A percentile compares a stretch with the other conserved stretches of the same genome.
Conservation (phyloP, 2,329 filamentous ascomycete species). For the Pseudonectria foliicola region DNA sequence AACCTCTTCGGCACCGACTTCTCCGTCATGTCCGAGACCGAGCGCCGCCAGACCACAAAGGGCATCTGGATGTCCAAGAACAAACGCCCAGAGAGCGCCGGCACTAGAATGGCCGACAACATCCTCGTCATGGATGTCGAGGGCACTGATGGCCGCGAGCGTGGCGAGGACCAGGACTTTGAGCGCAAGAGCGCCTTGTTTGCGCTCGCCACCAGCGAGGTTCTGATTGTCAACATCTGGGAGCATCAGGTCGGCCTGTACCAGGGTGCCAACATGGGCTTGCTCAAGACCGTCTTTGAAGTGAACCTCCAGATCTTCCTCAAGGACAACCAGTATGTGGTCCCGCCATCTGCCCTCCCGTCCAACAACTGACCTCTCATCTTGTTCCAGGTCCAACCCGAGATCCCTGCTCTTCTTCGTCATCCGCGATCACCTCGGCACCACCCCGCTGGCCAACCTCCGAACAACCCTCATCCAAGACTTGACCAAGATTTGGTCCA, state of each 20-base stretch:
- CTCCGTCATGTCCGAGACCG: slow-evolving; percentile 93
- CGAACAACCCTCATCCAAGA: slow-evolving; percentile 87
- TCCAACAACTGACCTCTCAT: slow-evolving; percentile 13
- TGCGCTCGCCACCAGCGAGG: slow-evolving; percentile 93
- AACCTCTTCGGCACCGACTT: slow-evolving; percentile 93
- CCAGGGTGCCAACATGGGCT: slow-evolving; percentile 96
- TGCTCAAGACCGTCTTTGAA: slow-evolving; percentile 98
- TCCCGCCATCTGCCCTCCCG: slow-evolving; percentile 1
- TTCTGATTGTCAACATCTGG: slow-evolving; percentile 98
- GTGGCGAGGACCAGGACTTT: slow-evolving; percentile 97
- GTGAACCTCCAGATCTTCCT: slow-evolving; percentile 96
- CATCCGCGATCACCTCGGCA: slow-evolving; percentile 92
- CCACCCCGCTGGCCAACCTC: slow-evolving; percentile 82
- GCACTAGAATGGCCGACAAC: slow-evolving; percentile 79
- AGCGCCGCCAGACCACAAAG: slow-evolving; percentile 94
- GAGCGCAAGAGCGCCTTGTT: slow-evolving; percentile 97
- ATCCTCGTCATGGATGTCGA: slow-evolving; percentile 99
- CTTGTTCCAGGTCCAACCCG: slow-evolving; percentile 60
- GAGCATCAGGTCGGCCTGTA: slow-evolving; percentile 98
- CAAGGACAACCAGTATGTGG: slow-evolving; percentile 79
- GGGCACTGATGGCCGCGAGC: slow-evolving; percentile 90
- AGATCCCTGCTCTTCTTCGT: slow-evolving; percentile 96
- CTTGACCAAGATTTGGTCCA: slow-evolving; percentile 83
- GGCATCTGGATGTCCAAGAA: slow-evolving; percentile 99
- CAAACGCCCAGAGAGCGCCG: slow-evolving; percentile 53